Evolutionary conservation across 345 rosid species (phyloP), one percentile per base, ranked within the genome.

Genomic region (Populus pruinosa): DNA sequence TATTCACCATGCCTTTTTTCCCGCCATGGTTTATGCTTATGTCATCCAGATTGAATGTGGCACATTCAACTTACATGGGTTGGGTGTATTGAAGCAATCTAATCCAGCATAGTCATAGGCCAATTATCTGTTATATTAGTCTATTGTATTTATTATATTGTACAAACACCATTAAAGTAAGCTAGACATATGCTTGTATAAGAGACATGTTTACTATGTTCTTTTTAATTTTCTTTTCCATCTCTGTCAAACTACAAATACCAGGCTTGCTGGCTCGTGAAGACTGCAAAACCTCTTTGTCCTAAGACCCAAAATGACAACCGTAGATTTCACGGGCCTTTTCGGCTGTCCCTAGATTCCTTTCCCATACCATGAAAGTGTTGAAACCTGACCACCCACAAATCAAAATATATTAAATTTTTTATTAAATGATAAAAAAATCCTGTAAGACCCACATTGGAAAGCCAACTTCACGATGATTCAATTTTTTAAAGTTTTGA

Each of bases 391-490:
- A 11, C 23, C 17, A 23, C 21, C 25, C 44, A 56, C 29, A 39
- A 25, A 17, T 16, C n/a, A 50, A 38, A 39, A 35, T 10, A 13
- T 31, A 50, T 76, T 3, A 23, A 49, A 8, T 35, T 38, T 39
- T 20, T 77, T 27, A 23, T 29, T 35, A 68, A 61, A 70, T 69
- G 69, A 71, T 27, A 61, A 59, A 59, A 53, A 0, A 20, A 59
- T 59, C 29, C 64, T 36, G 29, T 10, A 64, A 71, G 81, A 71
- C 65, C 70, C 76, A 25, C 81, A 38, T 78, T 53, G 77, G 68
- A 72, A 72, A 71, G 41, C 76, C 27, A 67, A 31, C 69, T 23
- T 38, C 44, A 33, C 44, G 69, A 75, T 69, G 29, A 33, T 74
- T 69, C 27, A 71, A 25, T 20, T 29, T 43, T 59, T 1, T 4